A percentile compares a stretch with the other conserved stretches of the same genome.
Conservation (phyloP, 2,329 filamentous ascomycete species). For the Fusarium compactum region DNA sequence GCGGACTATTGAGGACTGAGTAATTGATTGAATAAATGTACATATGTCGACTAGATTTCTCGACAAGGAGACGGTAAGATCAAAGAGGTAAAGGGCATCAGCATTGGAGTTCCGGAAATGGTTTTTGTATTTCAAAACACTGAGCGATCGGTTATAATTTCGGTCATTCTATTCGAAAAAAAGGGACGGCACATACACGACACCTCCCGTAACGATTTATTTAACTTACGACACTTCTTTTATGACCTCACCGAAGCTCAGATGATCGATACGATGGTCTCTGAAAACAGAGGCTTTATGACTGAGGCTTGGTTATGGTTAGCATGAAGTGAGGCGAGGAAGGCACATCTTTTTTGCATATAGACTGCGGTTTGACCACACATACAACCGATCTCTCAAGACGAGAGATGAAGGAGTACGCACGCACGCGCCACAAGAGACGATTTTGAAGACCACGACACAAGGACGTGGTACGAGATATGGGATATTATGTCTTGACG, state of each 20-base stretch:
- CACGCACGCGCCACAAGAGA: constrained; percentile 36
- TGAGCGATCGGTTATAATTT: constrained; percentile 42
- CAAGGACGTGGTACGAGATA: constrained; percentile 39
- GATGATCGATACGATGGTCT: constrained; percentile 28
- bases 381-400: constrained; percentile 34
- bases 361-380: constrained; percentile 44
- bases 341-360: constrained; percentile 42
- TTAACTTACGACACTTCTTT: not conserved
- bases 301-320: constrained; percentile 1
- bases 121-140: constrained; percentile 42
- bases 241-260: not conserved
- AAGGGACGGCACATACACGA: constrained; percentile 31
- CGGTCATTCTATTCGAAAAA: constrained; percentile 36
- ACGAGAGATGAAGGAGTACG: constrained; percentile 27
- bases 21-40: constrained; percentile 37
- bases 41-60: constrained; percentile 40
- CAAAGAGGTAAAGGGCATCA: constrained; percentile 48
- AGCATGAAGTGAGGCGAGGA: constrained; percentile 32
- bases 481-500: constrained; percentile 35
- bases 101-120: constrained; percentile 52
- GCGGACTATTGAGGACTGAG: constrained; percentile 34
- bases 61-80: constrained; percentile 40
- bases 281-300: constrained; percentile 32
- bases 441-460: constrained; percentile 39
- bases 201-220: constrained; percentile 21